phyloP scores from a whole-genome alignment of 2,329 filamentous ascomycete species.

The Pseudocercospora vitis region DNA sequence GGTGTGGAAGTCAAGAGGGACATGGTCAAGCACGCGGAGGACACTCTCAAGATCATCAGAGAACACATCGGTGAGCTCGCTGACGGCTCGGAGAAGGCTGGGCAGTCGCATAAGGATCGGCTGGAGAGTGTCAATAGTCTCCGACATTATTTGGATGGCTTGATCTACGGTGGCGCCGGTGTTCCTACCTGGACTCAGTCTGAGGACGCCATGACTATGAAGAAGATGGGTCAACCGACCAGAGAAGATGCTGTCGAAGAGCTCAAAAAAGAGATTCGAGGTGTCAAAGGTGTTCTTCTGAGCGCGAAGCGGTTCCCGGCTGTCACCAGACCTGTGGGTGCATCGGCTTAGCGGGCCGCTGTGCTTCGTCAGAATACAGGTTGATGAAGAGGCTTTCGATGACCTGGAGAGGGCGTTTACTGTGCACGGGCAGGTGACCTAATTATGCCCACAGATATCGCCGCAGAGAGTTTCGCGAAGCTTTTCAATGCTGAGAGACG shows the following conservation, averaged over 20 bases:
- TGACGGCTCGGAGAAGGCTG: slow-evolving; percentile 53
- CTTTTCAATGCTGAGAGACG: too few relatives aligned
- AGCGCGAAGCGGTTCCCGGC: slow-evolving; percentile 67
- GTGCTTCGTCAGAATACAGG: not conserved
- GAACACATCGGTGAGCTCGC: slow-evolving; percentile 53
- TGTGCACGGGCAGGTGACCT: too few relatives aligned
- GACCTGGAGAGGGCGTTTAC: too few relatives aligned
- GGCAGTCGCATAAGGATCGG: slow-evolving; percentile 54
- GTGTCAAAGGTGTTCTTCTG: slow-evolving; percentile 75
- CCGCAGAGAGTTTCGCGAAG: too few relatives aligned
- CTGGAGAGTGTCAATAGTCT: slow-evolving; percentile 55
- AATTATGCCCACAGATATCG: too few relatives aligned
- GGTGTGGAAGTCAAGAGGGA: slow-evolving; percentile 25
- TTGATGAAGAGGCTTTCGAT: not conserved
- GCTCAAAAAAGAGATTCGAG: slow-evolving; percentile 71
- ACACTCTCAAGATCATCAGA: slow-evolving; percentile 49
- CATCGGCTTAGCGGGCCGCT: slow-evolving; percentile 10
- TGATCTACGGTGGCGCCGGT: slow-evolving; percentile 49
- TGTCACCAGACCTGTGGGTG: slow-evolving; percentile 15
- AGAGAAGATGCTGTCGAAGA: slow-evolving; percentile 55
- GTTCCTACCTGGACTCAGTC: slow-evolving; percentile 31
- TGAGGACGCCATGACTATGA: slow-evolving; percentile 34
- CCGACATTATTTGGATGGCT: slow-evolving; percentile 63
- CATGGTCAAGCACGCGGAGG: slow-evolving; percentile 30
- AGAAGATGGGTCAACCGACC: slow-evolving; percentile 39